Percentiles rank a stretch among this genome's conserved stretches.
phyloP scores from a whole-genome alignment of 2,329 filamentous ascomycete genomes.

The Sphaerostilbella broomeana region DNA sequence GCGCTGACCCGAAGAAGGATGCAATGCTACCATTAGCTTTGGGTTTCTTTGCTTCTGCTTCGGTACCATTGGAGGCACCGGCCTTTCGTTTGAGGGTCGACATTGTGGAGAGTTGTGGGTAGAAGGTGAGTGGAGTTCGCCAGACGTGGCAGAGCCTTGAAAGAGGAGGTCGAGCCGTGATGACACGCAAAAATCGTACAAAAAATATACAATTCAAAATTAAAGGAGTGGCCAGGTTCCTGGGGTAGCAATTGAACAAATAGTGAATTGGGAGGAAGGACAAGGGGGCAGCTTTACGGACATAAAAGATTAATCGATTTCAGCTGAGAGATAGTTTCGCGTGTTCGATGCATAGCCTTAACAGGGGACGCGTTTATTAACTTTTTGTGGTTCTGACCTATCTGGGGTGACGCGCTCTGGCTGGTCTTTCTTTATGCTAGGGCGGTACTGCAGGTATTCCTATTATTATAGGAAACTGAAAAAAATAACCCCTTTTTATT shows the following conservation, averaged over 20 bases:
- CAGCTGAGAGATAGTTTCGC: no score
- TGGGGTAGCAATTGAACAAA: conserved; percentile 15
- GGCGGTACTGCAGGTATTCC: no score
- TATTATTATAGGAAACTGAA: no score
- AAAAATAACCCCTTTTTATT: no score
- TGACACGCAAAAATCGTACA: background rate
- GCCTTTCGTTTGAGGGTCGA: conserved; percentile 62
- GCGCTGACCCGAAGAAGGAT: conserved; percentile 70
- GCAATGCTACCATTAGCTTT: conserved; percentile 75
- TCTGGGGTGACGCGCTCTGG: no score
- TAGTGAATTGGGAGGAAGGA: conserved; percentile 13
- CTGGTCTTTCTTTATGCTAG: no score
- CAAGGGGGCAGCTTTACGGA: no score
- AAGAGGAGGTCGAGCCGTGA: conserved; percentile 11
- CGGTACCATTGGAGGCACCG: conserved; percentile 30
- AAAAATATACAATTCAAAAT: background rate
- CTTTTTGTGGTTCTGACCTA: no score
- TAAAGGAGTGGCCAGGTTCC: background rate
- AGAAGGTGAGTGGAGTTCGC: conserved; percentile 15
- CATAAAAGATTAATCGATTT: no score
- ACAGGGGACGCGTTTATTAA: no score
- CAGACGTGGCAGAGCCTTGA: conserved; percentile 12
- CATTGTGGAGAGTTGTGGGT: conserved; percentile 30
- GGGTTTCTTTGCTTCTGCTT: conserved; percentile 58
- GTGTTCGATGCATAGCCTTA: no score